Base-by-base conservation (phyloP, 176 grass and related monocot genomes). In the Elymus sibiricus region DNA sequence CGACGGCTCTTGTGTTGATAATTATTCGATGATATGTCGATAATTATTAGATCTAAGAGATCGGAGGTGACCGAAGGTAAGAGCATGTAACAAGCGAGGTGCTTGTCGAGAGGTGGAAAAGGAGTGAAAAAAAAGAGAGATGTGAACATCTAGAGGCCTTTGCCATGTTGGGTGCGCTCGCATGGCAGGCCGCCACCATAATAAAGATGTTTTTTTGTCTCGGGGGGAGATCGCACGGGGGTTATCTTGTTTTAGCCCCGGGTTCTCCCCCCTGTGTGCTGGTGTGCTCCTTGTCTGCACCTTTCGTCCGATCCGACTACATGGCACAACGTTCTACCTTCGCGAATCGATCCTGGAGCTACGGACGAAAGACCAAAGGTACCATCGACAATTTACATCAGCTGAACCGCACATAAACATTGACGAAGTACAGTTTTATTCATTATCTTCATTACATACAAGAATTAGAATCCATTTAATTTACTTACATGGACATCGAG, bases 131-230 rank as follows among this genome's bases (percentile, higher is more conserved):
- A 66, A 62, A 26, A 5, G n/a, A 21, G 47, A 70, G 79, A 27
- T 92, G 74, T 84, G 76, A 86, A 86, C 63, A 80, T 42, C 64
- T 31, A 34, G 55, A 82, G 92, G 85, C 86, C 88, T 93, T 93
- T 93, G 92, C 82, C 92, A 90, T 93, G 88, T 76, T 86, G 92
- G 92, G 92, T 93, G 92, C 88, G 92, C 92, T 93, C 92, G 86
- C 88, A 90, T 93, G 92, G 88, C 92, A 93, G 92, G 88, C 83
- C 88, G 46, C 79, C 86, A 76, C 66, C 53, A 11, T 87, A 94
- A 91, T 91, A 94, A 91, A 94, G 82, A 71, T 68, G 77, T 81
- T 34, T 1, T 69, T 66, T 65, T 77, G 79, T 81, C 59, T 9
- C 15, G 76, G 62, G 89, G 84, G 80, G 89, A 91, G 92, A 89